These are phyloP conservation scores for Sisymbrium irio DNA, from an alignment of 345 rosid genomes.

Conservation along the genomic window DNA sequence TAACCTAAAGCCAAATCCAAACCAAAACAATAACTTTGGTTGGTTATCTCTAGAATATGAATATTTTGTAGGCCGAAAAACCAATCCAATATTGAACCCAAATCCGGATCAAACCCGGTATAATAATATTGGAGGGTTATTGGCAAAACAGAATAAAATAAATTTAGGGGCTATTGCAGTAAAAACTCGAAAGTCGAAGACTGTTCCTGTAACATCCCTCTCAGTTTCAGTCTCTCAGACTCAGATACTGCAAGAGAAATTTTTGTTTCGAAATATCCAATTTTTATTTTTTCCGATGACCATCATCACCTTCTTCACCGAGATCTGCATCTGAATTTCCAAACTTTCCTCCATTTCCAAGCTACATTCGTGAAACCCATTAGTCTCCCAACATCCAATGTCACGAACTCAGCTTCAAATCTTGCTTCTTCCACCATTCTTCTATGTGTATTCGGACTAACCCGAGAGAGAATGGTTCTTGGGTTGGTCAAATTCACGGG, in stretches of 20 bases:
- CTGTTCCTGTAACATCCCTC: background rate
- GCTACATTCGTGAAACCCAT: background rate
- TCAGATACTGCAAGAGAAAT: background rate
- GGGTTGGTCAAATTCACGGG: constrained; percentile 35
- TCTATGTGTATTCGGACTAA: constrained; percentile 22
- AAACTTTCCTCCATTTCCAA: background rate
- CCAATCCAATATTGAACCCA: too few relatives aligned
- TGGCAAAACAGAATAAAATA: background rate
- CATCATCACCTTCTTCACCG: background rate
- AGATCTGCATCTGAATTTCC: constrained; percentile 16
- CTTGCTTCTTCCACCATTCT: constrained; percentile 14
- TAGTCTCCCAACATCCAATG: background rate
- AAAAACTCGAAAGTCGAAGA: background rate
- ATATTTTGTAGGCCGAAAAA: too few relatives aligned
- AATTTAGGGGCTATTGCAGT: background rate
- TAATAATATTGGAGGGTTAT: background rate
- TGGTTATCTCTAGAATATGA: too few relatives aligned
- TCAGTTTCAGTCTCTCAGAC: background rate
- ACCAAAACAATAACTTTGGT: too few relatives aligned
- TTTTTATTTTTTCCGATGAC: background rate
- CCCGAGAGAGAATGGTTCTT: constrained; percentile 14
- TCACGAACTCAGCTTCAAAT: constrained; percentile 11
- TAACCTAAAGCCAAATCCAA: too few relatives aligned
- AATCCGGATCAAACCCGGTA: too few relatives aligned
- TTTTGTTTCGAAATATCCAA: background rate